These are phyloP conservation scores for Thozetella sp. DNA, from an alignment of 495 filamentous ascomycete genomes.

Conservation along the genomic window DNA sequence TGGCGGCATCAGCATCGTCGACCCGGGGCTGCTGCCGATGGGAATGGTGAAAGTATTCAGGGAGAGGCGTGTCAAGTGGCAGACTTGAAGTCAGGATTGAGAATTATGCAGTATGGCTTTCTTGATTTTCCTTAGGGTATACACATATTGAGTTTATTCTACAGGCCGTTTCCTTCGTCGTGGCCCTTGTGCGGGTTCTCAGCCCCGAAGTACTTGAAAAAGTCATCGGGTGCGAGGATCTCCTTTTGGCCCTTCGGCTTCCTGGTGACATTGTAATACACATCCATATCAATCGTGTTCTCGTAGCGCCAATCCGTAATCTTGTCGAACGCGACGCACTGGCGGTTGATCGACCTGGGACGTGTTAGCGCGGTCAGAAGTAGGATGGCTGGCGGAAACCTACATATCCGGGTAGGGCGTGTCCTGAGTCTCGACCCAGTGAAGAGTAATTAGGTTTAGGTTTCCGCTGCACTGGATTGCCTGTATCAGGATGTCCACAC, in stretches of 20 bases:
- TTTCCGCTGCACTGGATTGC: constrained; percentile 32
- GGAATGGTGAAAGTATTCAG: too few species aligned
- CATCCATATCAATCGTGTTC: background rate
- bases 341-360: constrained; percentile 6
- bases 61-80: too few species aligned
- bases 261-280: background rate
- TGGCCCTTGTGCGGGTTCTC: too few species aligned
- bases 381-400: too few species aligned
- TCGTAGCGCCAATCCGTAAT: background rate
- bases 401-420: constrained; percentile 41
- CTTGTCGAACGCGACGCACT: background rate
- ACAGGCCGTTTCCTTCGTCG: too few species aligned
- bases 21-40: too few species aligned
- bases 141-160: too few species aligned
- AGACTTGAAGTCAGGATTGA: too few species aligned
- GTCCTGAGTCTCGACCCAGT: constrained; percentile 34
- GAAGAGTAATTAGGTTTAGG: constrained; percentile 29
- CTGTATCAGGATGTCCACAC: constrained; percentile 34
- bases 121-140: too few species aligned
- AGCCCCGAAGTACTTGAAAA: background rate
- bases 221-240: background rate
- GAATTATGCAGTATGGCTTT: too few species aligned
- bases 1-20: too few species aligned
- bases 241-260: background rate
- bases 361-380: too few species aligned